These are phyloP conservation scores for Phylloporus scabripes DNA, from an alignment of 768 basidiomycete species.

Conservation along the genomic window DNA sequence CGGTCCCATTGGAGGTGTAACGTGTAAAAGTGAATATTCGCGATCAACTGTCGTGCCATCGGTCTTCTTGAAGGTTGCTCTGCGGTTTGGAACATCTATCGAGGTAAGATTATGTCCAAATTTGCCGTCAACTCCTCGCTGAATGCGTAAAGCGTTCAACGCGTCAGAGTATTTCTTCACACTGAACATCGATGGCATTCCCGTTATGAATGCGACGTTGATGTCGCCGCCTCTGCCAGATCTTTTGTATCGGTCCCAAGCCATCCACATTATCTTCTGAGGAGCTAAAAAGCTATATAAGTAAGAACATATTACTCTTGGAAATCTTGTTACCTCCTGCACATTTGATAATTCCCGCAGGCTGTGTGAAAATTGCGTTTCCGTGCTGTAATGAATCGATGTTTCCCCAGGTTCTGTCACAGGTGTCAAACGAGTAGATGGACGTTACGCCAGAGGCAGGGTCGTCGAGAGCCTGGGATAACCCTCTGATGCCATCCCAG, in stretches of 20 bases:
- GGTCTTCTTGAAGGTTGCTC: constrained; percentile 78
- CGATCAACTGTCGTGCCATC: constrained; percentile 66
- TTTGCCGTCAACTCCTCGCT: constrained; percentile 74
- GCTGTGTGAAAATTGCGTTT: constrained; percentile 92
- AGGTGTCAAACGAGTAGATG: constrained; percentile 87
- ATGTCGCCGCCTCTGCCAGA: constrained; percentile 55
- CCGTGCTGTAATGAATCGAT: constrained; percentile 72
- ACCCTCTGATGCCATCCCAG: constrained; percentile 68
- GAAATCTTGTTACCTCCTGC: constrained; percentile 59
- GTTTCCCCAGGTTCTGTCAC: constrained; percentile 84
- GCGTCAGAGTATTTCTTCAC: constrained; percentile 95
- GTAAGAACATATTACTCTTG: neutral
- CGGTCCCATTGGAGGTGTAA: constrained; percentile 89
- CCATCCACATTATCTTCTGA: constrained; percentile 97
- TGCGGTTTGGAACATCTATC: constrained; percentile 63
- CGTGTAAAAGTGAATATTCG: constrained; percentile 82
- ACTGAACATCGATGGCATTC: constrained; percentile 93
- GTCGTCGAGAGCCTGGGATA: constrained; percentile 72
- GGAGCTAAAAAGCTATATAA: constrained; percentile 45
- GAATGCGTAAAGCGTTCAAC: constrained; percentile 65
- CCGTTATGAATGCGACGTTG: constrained; percentile 76
- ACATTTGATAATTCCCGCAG: constrained; percentile 89
- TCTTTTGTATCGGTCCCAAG: constrained; percentile 72
- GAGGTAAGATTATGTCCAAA: constrained; percentile 82
- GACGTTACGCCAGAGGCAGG: constrained; percentile 78